Evolutionary conservation across 768 basidiomycete species (phyloP).

Genomic region (Mycena olivaceomarginata): DNA sequence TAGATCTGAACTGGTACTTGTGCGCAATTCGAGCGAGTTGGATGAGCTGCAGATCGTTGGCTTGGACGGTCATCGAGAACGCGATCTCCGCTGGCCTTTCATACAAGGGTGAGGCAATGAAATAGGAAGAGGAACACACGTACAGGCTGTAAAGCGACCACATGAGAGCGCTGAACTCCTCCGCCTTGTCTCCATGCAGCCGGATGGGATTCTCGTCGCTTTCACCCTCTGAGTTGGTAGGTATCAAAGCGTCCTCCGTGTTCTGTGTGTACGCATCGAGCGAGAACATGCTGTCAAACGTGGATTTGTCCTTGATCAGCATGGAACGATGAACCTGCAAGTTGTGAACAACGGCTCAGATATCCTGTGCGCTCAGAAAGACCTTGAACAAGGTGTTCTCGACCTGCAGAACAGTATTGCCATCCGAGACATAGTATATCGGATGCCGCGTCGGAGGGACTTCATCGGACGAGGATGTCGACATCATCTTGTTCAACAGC

Average conservation of each 20-base stretch:
- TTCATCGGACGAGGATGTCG: constrained; percentile 13
- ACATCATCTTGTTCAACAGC: constrained; percentile 28
- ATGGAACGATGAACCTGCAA: constrained; percentile 50
- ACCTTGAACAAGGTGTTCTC: constrained; percentile 69
- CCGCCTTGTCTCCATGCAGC: constrained; percentile 68
- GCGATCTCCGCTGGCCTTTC: constrained; percentile 67
- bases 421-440: constrained; percentile 65
- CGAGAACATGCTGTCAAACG: constrained; percentile 69
- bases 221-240: constrained; percentile 61
- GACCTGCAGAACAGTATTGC: constrained; percentile 63
- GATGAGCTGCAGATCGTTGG: constrained; percentile 64
- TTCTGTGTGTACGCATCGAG: constrained; percentile 58
- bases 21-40: constrained; percentile 72
- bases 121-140: constrained; percentile 46
- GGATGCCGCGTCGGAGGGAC: constrained; percentile 49
- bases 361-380: constrained; percentile 22
- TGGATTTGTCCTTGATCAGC: constrained; percentile 63
- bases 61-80: constrained; percentile 60
- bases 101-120: constrained; percentile 11
- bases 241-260: constrained; percentile 40
- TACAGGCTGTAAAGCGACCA: constrained; percentile 74
- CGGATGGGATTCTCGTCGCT: constrained; percentile 71
- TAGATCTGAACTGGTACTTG: constrained; percentile 73
- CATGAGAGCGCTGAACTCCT: constrained; percentile 70
- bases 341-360: constrained; percentile 4